Percentiles rank a stretch among this genome's conserved stretches.
Conservation (phyloP, 345 rosid species). For the Eucalyptus guilfoylei region DNA sequence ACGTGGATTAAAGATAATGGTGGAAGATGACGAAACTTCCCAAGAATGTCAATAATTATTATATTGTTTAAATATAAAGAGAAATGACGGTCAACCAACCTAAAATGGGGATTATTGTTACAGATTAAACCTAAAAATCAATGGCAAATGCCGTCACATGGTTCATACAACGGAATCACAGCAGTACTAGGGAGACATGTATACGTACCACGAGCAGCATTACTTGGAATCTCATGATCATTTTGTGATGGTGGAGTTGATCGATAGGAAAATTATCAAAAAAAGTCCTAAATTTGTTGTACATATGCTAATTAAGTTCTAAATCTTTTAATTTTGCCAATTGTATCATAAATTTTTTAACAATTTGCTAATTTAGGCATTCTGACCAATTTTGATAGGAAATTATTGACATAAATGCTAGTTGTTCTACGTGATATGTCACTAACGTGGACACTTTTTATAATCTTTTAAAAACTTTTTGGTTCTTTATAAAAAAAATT, state of each 20-base stretch:
- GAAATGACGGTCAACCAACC: background rate
- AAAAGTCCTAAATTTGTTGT: too few species aligned
- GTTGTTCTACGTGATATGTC: rapidly evolving
- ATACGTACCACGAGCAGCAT: background rate
- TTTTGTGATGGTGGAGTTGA: background rate
- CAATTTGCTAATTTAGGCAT: background rate
- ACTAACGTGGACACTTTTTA: too few species aligned
- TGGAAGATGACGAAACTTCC: background rate
- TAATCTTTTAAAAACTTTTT: too few species aligned
- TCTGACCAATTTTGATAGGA: too few species aligned
- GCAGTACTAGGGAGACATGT: background rate
- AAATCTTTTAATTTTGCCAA: rapidly evolving
- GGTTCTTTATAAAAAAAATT: background rate
- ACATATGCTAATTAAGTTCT: too few species aligned
- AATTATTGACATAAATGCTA: rapidly evolving
- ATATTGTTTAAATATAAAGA: background rate
- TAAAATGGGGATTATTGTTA: background rate
- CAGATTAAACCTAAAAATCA: background rate
- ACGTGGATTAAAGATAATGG: background rate
- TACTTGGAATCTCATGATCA: background rate
- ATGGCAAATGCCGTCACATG: background rate
- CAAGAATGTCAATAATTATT: background rate
- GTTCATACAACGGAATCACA: background rate
- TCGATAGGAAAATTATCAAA: background rate
- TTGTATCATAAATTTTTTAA: rapidly evolving